Percentiles rank a stretch among this genome's conserved stretches.
Conservation (phyloP, 2,329 filamentous ascomycete genomes). For the Penicillium sp. region DNA sequence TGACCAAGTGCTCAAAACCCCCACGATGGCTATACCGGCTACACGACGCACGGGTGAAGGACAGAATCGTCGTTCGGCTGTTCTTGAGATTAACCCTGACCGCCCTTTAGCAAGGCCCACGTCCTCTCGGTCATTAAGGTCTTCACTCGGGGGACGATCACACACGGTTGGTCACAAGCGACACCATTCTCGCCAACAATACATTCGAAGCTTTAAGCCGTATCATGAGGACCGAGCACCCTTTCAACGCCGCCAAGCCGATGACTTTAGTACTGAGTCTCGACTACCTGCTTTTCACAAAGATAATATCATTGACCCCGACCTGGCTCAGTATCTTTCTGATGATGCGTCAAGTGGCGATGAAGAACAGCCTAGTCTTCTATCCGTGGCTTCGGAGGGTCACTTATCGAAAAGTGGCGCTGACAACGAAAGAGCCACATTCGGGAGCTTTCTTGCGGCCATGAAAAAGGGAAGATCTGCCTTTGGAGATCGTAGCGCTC, state of each 20-base stretch:
- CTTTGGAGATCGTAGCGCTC: constrained; percentile 67
- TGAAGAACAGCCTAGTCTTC: constrained; percentile 84
- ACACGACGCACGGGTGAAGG: constrained; percentile 64
- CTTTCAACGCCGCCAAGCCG: constrained; percentile 68
- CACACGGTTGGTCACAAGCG: constrained; percentile 77
- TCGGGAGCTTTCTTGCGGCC: constrained; percentile 65
- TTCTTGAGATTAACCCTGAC: constrained; percentile 83
- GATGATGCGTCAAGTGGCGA: constrained; percentile 89
- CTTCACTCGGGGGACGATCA: constrained; percentile 61
- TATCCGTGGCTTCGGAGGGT: constrained; percentile 64
- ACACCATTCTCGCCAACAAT: constrained; percentile 80
- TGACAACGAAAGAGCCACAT: constrained; percentile 68
- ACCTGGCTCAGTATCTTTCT: constrained; percentile 90
- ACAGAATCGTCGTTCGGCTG: constrained; percentile 73
- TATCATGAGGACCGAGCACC: constrained; percentile 75
- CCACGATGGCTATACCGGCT: constrained; percentile 61
- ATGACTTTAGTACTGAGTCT: constrained; percentile 60
- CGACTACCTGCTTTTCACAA: constrained; percentile 89
- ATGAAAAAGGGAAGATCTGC: constrained; percentile 69
- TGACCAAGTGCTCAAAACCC: constrained; percentile 46
- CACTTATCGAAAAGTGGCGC: constrained; percentile 56
- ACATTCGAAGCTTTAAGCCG: constrained; percentile 68
- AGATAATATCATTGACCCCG: constrained; percentile 97
- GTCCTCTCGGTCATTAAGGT: constrained; percentile 83
- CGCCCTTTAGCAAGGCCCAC: constrained; percentile 77